Evolutionary conservation across 192 early-diverging fungal species (phyloP).

Genomic region (Gigaspora rosea): DNA sequence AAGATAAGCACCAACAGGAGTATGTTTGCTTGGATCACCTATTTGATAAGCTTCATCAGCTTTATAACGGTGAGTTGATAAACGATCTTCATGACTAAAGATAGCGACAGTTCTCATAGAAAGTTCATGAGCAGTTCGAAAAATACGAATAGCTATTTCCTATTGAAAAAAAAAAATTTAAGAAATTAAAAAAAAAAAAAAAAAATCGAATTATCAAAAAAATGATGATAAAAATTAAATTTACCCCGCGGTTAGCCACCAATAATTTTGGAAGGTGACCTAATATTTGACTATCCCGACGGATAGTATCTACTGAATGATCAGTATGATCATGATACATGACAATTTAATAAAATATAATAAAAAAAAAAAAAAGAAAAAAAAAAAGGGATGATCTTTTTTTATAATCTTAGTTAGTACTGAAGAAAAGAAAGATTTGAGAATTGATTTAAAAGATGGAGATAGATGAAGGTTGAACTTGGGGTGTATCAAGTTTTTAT

Average conservation of each 20-base stretch:
- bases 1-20: constrained; percentile 94
- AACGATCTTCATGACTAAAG: constrained; percentile 89
- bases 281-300: constrained; percentile 49
- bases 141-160: constrained; percentile 96
- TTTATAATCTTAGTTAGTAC: too few relatives aligned
- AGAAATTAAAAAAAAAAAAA: not conserved
- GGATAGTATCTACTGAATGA: constrained; percentile 53
- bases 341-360: too few relatives aligned
- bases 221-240: constrained; percentile 5
- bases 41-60: constrained; percentile 98
- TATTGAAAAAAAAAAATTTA: constrained; percentile 11
- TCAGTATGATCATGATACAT: constrained; percentile 26
- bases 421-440: too few relatives aligned
- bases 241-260: constrained; percentile 57
- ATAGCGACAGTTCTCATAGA: constrained; percentile 87
- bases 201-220: not conserved
- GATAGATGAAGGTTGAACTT: too few relatives aligned
- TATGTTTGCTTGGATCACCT: constrained; percentile 73
- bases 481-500: too few relatives aligned
- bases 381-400: too few relatives aligned
- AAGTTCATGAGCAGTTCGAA: constrained; percentile 90
- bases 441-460: too few relatives aligned
- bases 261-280: constrained; percentile 49
- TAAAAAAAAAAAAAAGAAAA: too few relatives aligned
- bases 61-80: constrained; percentile 92